Conservation (phyloP, 2,329 filamentous ascomycete genomes). For the Cytospora piceicola region DNA sequence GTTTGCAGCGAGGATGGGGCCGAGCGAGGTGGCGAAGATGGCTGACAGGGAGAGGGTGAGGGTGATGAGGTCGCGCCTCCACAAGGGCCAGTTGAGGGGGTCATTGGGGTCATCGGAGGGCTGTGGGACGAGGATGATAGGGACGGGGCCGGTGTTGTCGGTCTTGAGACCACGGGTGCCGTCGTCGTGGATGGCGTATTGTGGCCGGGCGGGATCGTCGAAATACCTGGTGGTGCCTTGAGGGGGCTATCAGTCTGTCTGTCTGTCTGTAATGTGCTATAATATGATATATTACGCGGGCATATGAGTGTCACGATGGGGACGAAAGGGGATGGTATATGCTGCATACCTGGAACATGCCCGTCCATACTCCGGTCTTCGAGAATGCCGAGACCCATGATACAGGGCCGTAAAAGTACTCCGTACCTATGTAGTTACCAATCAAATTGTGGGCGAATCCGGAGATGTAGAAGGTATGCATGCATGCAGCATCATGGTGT, state of each 20-base stretch:
- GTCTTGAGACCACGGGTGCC: conserved; percentile 65
- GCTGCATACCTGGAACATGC: conserved; percentile 72
- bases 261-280: background rate
- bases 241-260: conserved; percentile 17
- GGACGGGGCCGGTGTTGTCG: conserved; percentile 66
- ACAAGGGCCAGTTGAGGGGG: conserved; percentile 82
- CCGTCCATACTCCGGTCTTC: conserved; percentile 63
- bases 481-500: background rate
- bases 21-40: conserved; percentile 82
- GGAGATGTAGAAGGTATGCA: background rate
- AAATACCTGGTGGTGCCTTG: conserved; percentile 65
- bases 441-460: background rate
- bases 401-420: conserved; percentile 29
- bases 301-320: background rate
- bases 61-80: conserved; percentile 82
- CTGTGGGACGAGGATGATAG: conserved; percentile 86
- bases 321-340: background rate
- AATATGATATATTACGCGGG: background rate
- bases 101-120: conserved; percentile 91
- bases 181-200: conserved; percentile 45
- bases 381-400: conserved; percentile 74
- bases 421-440: background rate
- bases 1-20: conserved; percentile 86
- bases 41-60: conserved; percentile 76
- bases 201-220: conserved; percentile 58